phyloP scores from a whole-genome alignment of 2,329 filamentous ascomycete species.

The Xylariaceae sp. region DNA sequence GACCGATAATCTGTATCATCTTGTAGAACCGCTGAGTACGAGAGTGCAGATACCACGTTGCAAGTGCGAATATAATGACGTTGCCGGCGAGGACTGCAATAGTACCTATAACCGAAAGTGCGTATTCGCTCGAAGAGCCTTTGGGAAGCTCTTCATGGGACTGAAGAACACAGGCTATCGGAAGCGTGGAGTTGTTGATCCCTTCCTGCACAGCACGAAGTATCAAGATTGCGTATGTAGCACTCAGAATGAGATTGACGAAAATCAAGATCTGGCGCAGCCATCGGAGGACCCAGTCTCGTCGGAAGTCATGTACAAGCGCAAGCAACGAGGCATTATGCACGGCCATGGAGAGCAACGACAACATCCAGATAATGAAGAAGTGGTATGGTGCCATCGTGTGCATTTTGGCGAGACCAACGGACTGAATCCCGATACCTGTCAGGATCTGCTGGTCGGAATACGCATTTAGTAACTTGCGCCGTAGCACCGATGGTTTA shows the following conservation, averaged over 20 bases:
- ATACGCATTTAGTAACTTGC: slow-evolving; percentile 64
- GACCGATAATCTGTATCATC: slow-evolving; percentile 49
- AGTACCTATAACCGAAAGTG: slow-evolving; percentile 55
- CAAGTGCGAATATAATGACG: slow-evolving; percentile 54
- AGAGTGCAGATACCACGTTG: slow-evolving; percentile 64
- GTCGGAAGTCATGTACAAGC: slow-evolving; percentile 62
- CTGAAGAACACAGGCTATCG: slow-evolving; percentile 61
- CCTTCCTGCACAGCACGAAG: slow-evolving; percentile 53
- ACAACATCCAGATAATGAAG: slow-evolving; percentile 69
- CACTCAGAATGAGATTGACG: slow-evolving; percentile 58
- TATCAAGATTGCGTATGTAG: slow-evolving; percentile 55
- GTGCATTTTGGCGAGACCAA: slow-evolving; percentile 59
- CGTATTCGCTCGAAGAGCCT: slow-evolving; percentile 37
- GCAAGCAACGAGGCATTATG: slow-evolving; percentile 65
- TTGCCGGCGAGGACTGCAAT: slow-evolving; percentile 61
- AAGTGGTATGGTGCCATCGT: slow-evolving; percentile 66
- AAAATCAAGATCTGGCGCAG: slow-evolving; percentile 65
- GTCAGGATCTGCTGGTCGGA: slow-evolving; percentile 68
- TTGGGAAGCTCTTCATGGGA: slow-evolving; percentile 33
- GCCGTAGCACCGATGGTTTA: slow-evolving; percentile 51
- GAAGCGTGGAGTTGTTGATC: slow-evolving; percentile 50
- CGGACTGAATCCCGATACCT: slow-evolving; percentile 64
- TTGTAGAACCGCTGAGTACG: slow-evolving; percentile 54
- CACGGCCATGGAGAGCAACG: slow-evolving; percentile 61
- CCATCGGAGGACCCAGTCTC: slow-evolving; percentile 66